Evolutionary conservation across 73 alveolate species (phyloP).

Genomic region (Paramecium caudatum): DNA sequence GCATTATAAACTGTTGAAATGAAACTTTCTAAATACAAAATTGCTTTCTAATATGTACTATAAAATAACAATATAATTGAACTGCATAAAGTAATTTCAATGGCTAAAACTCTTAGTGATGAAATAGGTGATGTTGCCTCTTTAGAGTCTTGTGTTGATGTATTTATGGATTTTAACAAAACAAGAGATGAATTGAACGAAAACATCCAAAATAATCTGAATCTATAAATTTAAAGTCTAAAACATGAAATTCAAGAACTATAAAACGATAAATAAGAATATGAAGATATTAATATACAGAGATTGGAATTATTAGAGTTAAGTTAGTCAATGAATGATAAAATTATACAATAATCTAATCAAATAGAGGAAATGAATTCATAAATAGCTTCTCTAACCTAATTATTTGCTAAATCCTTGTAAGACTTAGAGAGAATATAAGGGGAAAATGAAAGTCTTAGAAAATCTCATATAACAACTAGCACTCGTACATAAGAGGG

Average conservation of each 20-base stretch:
- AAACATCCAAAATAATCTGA: slow-evolving; percentile 19
- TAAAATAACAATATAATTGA: neutral
- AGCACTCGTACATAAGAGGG: slow-evolving; percentile 63
- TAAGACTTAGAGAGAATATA: slow-evolving; percentile 16
- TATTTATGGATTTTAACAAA: neutral
- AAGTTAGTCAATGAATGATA: slow-evolving; percentile 50
- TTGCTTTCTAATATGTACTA: neutral
- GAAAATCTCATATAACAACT: slow-evolving; percentile 44
- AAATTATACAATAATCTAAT: neutral
- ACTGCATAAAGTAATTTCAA: neutral
- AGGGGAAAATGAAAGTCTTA: slow-evolving; percentile 48
- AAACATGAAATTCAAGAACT: neutral
- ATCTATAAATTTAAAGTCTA: neutral
- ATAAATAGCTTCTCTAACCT: slow-evolving; percentile 9
- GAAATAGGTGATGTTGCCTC: neutral
- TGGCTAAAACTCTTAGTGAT: neutral
- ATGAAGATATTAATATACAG: neutral
- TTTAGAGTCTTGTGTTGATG: neutral
- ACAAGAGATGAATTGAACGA: neutral
- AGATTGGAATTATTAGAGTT: slow-evolving; percentile 57
- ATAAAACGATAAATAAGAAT: neutral
- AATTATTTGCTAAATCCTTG: slow-evolving; percentile 55
- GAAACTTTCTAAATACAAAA: slow-evolving; percentile 9
- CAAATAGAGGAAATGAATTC: slow-evolving; percentile 37
- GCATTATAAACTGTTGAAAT: neutral